Base-by-base conservation (phyloP, 2,329 filamentous ascomycete species). In the Cladosporium sp. region DNA sequence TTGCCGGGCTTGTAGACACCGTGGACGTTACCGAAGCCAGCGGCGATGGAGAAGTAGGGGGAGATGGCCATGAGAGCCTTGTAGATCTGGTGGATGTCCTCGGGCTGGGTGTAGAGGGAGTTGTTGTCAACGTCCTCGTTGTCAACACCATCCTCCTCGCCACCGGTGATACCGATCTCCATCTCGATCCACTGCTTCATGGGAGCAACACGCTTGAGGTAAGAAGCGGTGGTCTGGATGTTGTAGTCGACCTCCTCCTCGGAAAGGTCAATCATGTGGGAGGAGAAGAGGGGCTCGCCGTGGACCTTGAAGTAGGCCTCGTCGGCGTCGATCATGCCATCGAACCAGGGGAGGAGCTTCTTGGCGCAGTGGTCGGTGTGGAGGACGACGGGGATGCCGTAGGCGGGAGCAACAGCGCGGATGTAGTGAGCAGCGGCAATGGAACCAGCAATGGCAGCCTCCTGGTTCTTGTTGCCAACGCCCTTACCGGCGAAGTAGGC, bases 131-230 rank as follows among this genome's bases (percentile, higher is more conserved):
- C 92, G 68, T 88, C 85, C 80, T 96, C 91, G 83, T 97, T 97
- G 88, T 97, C 96, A 76, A 97, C 92, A 78, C 93, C 93, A 69
- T 97, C 92, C 78, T 97, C 92, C 81, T 97, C 92, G 78, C 92
- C 91, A 80, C 92, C 93, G 61, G 94, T 97, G 78, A 97, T 95
- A 74, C 89, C 90, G 65, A 95, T 91, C 79, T 91, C 88, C 93
- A 97, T 99, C 85, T 99, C 94, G 67, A 99, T 86, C 91, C 91
- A 97, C 79, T 97, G 91, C 84, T 95, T 96, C 90, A 97, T 91
- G 69, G 92, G 91, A 50, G 91, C 91, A 73, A 89, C 90, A 68
- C 93, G 89, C 86, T 96, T 88, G 64, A 97, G 85, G 83, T 99
- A 97, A 76, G 87, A 85, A 73, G 89, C 90, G 61, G 93, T 97